phyloP scores from a whole-genome alignment of 768 basidiomycete genomes.

The Suillus luteus region DNA sequence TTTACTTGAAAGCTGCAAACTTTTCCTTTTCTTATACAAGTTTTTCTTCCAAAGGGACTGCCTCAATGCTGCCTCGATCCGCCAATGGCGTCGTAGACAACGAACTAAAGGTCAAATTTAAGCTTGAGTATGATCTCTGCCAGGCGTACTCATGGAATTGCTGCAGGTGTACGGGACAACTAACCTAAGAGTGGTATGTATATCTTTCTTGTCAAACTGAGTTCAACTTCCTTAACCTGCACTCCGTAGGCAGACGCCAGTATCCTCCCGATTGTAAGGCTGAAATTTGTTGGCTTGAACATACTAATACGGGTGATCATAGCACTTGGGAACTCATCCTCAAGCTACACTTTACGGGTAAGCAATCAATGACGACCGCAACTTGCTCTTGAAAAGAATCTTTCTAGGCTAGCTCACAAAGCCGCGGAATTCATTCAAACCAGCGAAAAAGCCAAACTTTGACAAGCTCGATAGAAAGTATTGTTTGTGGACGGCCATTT shows the following conservation, averaged over 20 bases:
- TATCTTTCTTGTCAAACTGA: not conserved
- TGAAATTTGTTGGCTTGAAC: not conserved
- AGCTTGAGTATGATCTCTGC: not conserved
- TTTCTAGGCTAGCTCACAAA: slow-evolving; percentile 14
- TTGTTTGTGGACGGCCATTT: not conserved
- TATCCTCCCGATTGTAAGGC: slow-evolving; percentile 19
- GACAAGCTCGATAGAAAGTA: not conserved
- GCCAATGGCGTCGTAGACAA: slow-evolving; percentile 19
- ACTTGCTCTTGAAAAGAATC: not conserved
- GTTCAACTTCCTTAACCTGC: not conserved
- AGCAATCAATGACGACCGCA: not conserved
- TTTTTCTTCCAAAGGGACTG: slow-evolving; percentile 14
- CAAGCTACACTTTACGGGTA: slow-evolving; percentile 24
- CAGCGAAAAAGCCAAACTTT: not conserved
- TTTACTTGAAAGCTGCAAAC: not conserved
- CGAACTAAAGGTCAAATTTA: slow-evolving; percentile 16
- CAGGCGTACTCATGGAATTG: not conserved
- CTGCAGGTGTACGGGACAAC: slow-evolving; percentile 19
- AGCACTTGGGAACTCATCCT: slow-evolving; percentile 23
- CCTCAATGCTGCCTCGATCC: slow-evolving; percentile 23
- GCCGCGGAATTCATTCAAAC: slow-evolving; percentile 14
- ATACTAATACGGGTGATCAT: not conserved
- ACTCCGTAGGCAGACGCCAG: slow-evolving; percentile 21
- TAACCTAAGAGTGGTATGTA: slow-evolving; percentile 18
- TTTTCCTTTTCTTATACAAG: slow-evolving; percentile 3